These are phyloP conservation scores for Brassica cretica DNA, from an alignment of 345 rosid genomes.

Conservation along the genomic window DNA sequence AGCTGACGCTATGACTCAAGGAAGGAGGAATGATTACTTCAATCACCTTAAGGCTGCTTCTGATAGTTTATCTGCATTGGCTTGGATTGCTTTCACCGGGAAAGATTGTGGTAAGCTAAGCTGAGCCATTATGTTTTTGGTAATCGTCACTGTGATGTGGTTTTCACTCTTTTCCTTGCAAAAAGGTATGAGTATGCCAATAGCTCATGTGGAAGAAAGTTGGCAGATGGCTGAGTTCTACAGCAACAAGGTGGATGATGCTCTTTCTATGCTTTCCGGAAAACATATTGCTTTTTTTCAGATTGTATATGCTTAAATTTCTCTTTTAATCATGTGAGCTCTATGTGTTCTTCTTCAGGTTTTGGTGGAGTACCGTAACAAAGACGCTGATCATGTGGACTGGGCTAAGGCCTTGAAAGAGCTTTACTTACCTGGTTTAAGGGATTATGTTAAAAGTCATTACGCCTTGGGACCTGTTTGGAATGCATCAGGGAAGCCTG, in stretches of 20 bases:
- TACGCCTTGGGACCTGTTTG: constrained; percentile 94
- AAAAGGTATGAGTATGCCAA: constrained; percentile 97
- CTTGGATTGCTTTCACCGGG: constrained; percentile 90
- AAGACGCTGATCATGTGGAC: constrained; percentile 84
- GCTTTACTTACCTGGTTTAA: constrained; percentile 84
- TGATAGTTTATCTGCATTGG: constrained; percentile 85
- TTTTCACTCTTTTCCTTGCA: constrained; percentile 3
- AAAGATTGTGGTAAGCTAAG: constrained; percentile 88
- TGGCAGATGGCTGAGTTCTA: constrained; percentile 99
- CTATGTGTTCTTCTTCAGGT: constrained; percentile 49
- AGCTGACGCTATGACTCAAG: constrained; percentile 79
- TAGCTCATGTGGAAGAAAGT: constrained; percentile 95
- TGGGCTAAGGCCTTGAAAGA: constrained; percentile 99
- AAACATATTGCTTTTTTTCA: not conserved
- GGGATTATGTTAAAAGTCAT: constrained; percentile 82
- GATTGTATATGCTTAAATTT: constrained; percentile 2
- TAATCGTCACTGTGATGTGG: not conserved
- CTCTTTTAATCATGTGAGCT: not conserved
- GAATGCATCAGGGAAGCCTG: constrained; percentile 62
- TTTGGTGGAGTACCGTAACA: constrained; percentile 80
- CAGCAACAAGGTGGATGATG: constrained; percentile 74
- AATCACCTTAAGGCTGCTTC: constrained; percentile 83
- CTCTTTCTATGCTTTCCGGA: not conserved
- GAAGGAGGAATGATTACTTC: constrained; percentile 79
- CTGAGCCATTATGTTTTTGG: not conserved